Conservation (phyloP, 1,284 basidiomycete genomes). For the Inonotus obliquus region DNA sequence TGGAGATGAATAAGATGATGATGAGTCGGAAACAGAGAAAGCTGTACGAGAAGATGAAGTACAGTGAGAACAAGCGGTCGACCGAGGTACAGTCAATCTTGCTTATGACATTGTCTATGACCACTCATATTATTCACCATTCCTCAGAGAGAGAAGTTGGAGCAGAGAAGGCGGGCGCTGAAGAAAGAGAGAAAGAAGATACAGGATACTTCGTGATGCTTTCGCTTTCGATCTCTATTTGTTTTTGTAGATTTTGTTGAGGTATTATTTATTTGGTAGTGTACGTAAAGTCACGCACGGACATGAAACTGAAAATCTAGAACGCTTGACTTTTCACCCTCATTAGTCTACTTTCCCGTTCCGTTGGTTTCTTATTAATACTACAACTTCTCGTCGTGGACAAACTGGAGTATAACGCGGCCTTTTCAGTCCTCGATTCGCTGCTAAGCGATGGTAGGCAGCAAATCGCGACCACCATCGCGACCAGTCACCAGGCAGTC, state of each 20-base stretch:
- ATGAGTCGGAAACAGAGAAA: slow-evolving; percentile 97
- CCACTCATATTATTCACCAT: background rate
- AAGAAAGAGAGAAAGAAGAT: slow-evolving; percentile 25
- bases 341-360: background rate
- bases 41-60: slow-evolving; percentile 94
- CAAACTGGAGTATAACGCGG: slow-evolving; percentile 12
- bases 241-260: background rate
- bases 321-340: background rate
- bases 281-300: background rate
- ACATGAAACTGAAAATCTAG: background rate
- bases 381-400: background rate
- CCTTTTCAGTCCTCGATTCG: slow-evolving; percentile 3
- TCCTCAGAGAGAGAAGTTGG: slow-evolving; percentile 22
- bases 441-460: slow-evolving; percentile 27
- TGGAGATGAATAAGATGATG: slow-evolving; percentile 97
- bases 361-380: background rate
- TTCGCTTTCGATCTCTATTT: background rate
- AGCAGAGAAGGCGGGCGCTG: slow-evolving; percentile 25
- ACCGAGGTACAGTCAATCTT: slow-evolving; percentile 62
- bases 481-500: background rate
- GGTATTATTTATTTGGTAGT: background rate
- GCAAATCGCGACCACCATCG: slow-evolving; percentile 8
- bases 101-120: background rate
- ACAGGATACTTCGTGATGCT: slow-evolving; percentile 8
- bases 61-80: slow-evolving; percentile 75